Percentiles rank a stretch among this genome's conserved stretches.
These are phyloP conservation scores for Komagataella kurtzmanii DNA, from an alignment of 805 yeast genomes.

Conservation along the genomic window DNA sequence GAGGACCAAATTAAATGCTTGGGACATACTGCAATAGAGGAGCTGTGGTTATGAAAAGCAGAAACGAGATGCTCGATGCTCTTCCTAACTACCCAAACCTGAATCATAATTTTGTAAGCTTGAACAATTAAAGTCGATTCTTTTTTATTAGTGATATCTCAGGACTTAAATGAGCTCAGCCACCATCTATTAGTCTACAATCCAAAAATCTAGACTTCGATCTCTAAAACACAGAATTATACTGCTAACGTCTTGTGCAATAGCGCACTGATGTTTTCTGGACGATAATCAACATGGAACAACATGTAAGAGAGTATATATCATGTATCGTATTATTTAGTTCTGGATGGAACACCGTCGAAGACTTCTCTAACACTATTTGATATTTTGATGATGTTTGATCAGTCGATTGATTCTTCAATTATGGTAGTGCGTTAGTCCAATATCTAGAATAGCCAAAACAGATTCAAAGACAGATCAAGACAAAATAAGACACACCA, in stretches of 20 bases:
- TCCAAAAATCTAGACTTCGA: no score
- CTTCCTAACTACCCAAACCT: not conserved
- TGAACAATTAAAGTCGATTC: not conserved
- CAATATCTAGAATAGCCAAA: not conserved
- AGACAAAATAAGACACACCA: not conserved
- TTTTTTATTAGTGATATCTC: no score
- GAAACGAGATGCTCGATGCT: not conserved
- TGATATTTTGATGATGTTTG: no score
- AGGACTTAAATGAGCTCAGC: no score
- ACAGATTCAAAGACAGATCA: not conserved
- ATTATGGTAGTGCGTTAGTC: not conserved
- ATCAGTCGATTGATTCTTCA: not conserved
- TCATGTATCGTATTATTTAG: not conserved
- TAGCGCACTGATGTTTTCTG: not conserved
- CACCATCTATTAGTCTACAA: no score
- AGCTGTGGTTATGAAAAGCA: not conserved
- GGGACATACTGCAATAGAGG: not conserved
- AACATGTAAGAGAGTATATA: not conserved
- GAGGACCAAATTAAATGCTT: not conserved
- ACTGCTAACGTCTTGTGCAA: not conserved
- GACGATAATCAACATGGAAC: not conserved
- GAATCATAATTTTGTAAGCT: not conserved
- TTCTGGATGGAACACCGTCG: not conserved
- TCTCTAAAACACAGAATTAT: not conserved
- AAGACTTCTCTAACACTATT: not conserved